These are phyloP conservation scores for Wickerhamiella cacticola DNA, from an alignment of 805 yeast genomes.

Conservation along the genomic window DNA sequence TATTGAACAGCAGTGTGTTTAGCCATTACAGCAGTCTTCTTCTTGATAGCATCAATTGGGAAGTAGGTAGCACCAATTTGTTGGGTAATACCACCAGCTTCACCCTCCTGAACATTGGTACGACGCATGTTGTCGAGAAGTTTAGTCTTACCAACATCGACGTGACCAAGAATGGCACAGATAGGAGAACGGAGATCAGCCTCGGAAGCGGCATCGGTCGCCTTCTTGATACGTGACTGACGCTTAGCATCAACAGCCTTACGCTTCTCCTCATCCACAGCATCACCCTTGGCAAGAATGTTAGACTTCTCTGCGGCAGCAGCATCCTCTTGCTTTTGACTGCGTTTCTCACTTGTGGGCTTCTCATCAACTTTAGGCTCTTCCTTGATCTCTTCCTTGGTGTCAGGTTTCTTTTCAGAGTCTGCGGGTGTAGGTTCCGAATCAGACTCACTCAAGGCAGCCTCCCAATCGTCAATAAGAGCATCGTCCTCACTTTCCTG, in stretches of 20 bases:
- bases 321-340: background rate
- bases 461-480: constrained; percentile 25
- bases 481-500: constrained; percentile 26
- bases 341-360: background rate
- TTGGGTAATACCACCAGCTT: constrained; percentile 99
- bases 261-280: constrained; percentile 29
- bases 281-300: constrained; percentile 18
- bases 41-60: constrained; percentile 88
- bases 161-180: constrained; percentile 98
- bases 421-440: background rate
- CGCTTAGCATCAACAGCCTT: constrained; percentile 34
- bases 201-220: constrained; percentile 30
- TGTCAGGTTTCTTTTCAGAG: background rate
- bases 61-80: constrained; percentile 99
- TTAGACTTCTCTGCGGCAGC: background rate
- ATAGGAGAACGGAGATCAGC: constrained; percentile 90
- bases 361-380: constrained; percentile 24
- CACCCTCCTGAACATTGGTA: constrained; percentile 99
- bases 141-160: constrained; percentile 98
- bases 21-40: constrained; percentile 86
- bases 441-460: constrained; percentile 11
- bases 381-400: constrained; percentile 9
- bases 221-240: constrained; percentile 29
- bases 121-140: constrained; percentile 93
- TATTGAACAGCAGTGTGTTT: constrained; percentile 64